Evolutionary conservation across 805 yeast species (phyloP), one percentile per base, ranked within the genome.

Genomic region (Cyberlindnera galapagoensis): DNA sequence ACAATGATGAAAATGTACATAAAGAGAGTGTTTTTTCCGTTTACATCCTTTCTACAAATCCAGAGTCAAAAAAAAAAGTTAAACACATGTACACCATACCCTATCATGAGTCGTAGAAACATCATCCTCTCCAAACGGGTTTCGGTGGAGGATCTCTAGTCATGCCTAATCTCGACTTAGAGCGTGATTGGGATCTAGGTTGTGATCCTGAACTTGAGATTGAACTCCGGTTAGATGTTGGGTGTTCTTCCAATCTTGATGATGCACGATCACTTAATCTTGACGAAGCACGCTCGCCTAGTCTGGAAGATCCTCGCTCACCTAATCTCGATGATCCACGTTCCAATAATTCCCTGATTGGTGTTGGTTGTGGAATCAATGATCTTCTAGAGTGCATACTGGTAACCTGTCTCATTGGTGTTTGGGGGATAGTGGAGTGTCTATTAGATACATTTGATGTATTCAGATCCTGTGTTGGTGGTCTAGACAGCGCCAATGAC

Each of bases 351-450:
- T 49, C 50, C 15, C 39, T 40, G 11, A 51, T 30, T 3, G 55
- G 55, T 3, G 55, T 47, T 7, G 54, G 55, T 16, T 49, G 52
- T 26, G 51, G 54, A 11, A 51, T 11, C 30, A 44, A 21, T 4
- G 54, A 49, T 16, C 29, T 34, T n/a, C 48, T 21, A 12, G 31
- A 33, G n/a, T n/a, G n/a, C n/a, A n/a, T n/a, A 10, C 29, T 13
- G 6, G 26, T 9, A 3, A n/a, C 11, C 9, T 23, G 16, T 31
- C 46, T 36, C 7, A 41, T 26, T 6, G 54, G 54, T 0, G 52
- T 49, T 19, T 46, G 44, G n/a, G 48, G 51, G 5, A 47, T 31
- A 39, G 46, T 34, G 4, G 55, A 49, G 18, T 42, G 43, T 29
- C 54, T 40, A 16, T 13, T 16, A n/a, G 35, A 11, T 3, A 28